phyloP scores from a whole-genome alignment of 495 filamentous ascomycete genomes.

The Penicillium argentinense region DNA sequence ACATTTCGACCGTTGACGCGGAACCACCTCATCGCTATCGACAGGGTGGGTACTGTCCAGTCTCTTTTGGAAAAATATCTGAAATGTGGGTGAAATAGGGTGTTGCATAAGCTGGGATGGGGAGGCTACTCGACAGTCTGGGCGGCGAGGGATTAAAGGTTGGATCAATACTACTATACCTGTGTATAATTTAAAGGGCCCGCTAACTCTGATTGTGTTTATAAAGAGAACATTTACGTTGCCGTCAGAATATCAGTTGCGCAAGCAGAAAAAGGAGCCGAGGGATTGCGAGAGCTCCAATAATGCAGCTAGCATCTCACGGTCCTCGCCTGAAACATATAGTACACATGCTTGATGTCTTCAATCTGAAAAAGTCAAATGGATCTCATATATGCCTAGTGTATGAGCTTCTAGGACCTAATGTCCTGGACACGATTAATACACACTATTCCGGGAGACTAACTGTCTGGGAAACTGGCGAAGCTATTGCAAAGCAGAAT shows the following conservation, averaged over 20 bases:
- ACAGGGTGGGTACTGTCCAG: constrained; percentile 45
- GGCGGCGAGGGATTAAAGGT: constrained; percentile 43
- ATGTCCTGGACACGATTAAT: constrained; percentile 28
- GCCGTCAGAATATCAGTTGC: constrained; percentile 32
- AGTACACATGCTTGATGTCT: constrained; percentile 40
- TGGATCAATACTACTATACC: too few relatives aligned
- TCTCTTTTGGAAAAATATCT: constrained; percentile 39
- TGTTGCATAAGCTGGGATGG: constrained; percentile 50
- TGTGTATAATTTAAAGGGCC: constrained; percentile 3
- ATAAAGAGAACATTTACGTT: constrained; percentile 26
- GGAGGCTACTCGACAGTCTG: constrained; percentile 53
- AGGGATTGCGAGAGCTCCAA: constrained; percentile 26
- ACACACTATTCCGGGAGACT: constrained; percentile 26
- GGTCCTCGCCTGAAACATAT: constrained; percentile 21
- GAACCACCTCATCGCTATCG: constrained; percentile 33
- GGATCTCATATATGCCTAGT: constrained; percentile 49
- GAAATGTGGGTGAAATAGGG: constrained; percentile 38
- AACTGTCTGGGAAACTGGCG: constrained; percentile 42
- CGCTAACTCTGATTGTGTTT: constrained; percentile 16
- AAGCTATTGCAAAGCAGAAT: constrained; percentile 42
- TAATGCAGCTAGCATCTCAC: constrained; percentile 23
- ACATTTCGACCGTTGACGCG: constrained; percentile 20
- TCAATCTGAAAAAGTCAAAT: constrained; percentile 40
- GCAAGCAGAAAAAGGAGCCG: constrained; percentile 14
- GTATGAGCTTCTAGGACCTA: constrained; percentile 45